A percentile compares a stretch with the other conserved stretches of the same genome.
Evolutionary conservation across 1,139 yeast genomes (phyloP).

Genomic region (Scheffersomyces stambukii): DNA sequence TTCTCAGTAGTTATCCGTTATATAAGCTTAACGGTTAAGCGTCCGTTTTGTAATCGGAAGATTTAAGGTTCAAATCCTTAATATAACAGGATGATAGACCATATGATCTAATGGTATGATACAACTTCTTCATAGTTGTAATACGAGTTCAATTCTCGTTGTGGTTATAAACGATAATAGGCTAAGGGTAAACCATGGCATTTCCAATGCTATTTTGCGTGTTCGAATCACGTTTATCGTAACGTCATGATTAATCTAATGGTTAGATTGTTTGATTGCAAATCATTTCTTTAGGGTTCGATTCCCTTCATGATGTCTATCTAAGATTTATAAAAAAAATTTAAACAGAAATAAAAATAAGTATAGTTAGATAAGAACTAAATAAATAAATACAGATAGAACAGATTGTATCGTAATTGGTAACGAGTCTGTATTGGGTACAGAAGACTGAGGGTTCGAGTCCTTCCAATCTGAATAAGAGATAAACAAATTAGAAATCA

Average conservation of each 20-base stretch:
- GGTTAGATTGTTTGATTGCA: slow-evolving; percentile 7
- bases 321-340: not conserved
- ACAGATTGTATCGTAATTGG: slow-evolving; percentile 12
- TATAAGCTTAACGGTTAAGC: slow-evolving; percentile 4
- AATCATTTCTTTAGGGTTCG: slow-evolving; percentile 8
- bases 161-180: slow-evolving; percentile 7
- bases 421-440: slow-evolving; percentile 11
- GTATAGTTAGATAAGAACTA: not conserved
- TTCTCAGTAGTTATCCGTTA: slow-evolving; percentile 5
- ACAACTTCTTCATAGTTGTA: slow-evolving; percentile 6
- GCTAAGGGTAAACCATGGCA: slow-evolving; percentile 13
- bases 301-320: slow-evolving; percentile 8
- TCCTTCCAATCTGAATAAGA: slow-evolving; percentile 10
- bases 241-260: slow-evolving; percentile 1
- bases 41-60: slow-evolving; percentile 5
- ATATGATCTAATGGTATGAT: slow-evolving; percentile 10
- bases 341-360: not conserved
- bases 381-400: not conserved
- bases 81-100: slow-evolving; percentile 2
- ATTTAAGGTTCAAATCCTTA: slow-evolving; percentile 2
- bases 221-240: slow-evolving; percentile 7
- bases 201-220: slow-evolving; percentile 7
- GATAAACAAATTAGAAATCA: slow-evolving; percentile 2
- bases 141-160: slow-evolving; percentile 9
- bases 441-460: slow-evolving; percentile 9